Evolutionary conservation across 2,329 filamentous ascomycete genomes (phyloP).

Genomic region (Ophiostoma piceae): DNA sequence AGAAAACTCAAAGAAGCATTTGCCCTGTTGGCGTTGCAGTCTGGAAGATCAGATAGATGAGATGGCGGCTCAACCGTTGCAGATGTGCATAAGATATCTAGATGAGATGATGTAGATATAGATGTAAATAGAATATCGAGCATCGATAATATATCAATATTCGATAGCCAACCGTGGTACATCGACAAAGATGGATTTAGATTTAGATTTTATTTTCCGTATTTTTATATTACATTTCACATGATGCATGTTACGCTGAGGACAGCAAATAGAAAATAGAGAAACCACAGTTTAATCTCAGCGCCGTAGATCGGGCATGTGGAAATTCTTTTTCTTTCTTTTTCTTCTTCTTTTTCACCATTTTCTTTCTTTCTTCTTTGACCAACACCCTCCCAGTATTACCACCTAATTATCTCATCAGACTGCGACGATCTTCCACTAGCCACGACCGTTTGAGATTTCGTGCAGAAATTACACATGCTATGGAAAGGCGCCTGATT

Average conservation of each 20-base stretch:
- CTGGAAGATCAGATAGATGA: not conserved
- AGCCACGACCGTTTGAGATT: conserved; percentile 9
- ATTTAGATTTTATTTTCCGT: not conserved
- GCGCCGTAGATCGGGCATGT: conserved; percentile 14
- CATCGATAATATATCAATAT: not conserved
- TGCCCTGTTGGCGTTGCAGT: not conserved
- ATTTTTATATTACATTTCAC: conserved; percentile 1
- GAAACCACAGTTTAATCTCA: conserved; percentile 6
- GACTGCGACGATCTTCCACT: conserved; percentile 8
- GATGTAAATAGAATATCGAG: not conserved
- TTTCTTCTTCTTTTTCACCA: not conserved
- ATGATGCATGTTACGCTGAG: conserved; percentile 11
- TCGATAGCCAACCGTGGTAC: not conserved
- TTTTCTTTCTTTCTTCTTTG: not conserved
- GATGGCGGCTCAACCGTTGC: not conserved
- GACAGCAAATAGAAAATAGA: conserved; percentile 2
- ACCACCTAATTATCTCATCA: not conserved
- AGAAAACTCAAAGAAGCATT: not conserved
- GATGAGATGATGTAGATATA: not conserved
- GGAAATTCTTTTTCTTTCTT: not conserved
- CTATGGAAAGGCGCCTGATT: not conserved
- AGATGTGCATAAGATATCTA: not conserved
- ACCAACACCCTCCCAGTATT: not conserved
- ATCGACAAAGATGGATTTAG: not conserved
- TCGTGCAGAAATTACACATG: conserved; percentile 1